Evolutionary conservation across 768 basidiomycete species (phyloP).

Genomic region (Leccinum broughii): DNA sequence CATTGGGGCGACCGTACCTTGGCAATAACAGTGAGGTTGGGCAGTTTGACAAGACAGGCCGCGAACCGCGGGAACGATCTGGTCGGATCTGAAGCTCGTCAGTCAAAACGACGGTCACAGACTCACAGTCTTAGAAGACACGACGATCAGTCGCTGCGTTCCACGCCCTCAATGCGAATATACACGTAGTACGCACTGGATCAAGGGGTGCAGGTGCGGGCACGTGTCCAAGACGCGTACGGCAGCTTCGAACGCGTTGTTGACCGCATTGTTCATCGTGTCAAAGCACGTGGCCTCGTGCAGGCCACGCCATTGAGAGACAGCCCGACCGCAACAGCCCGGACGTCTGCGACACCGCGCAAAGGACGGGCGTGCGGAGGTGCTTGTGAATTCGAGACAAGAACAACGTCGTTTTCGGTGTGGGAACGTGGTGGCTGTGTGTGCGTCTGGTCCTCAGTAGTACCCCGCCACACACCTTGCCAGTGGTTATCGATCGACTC

Average conservation of each 20-base stretch:
- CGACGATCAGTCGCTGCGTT: not conserved
- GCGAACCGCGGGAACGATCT: slow-evolving; percentile 11
- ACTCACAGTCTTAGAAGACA: slow-evolving; percentile 3
- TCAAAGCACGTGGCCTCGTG: not conserved
- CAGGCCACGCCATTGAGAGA: no score
- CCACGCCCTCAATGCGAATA: not conserved
- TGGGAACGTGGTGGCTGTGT: no score
- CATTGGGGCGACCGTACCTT: slow-evolving; percentile 3
- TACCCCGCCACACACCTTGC: no score
- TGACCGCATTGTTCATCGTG: not conserved
- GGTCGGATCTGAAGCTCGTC: not conserved
- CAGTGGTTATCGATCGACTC: no score
- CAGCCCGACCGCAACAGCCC: no score
- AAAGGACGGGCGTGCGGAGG: no score
- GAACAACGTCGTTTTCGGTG: no score
- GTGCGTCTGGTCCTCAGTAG: no score
- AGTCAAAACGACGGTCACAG: slow-evolving; percentile 1
- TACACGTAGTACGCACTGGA: slow-evolving; percentile 4
- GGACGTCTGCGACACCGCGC: no score
- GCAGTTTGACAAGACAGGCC: not conserved
- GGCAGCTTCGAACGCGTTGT: not conserved
- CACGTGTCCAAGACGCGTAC: slow-evolving; percentile 1
- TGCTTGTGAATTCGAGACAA: no score
- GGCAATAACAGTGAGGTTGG: slow-evolving; percentile 10
- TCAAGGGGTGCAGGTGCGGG: slow-evolving; percentile 2